Evolutionary conservation across 2,329 filamentous ascomycete genomes (phyloP), one percentile per base, ranked within the genome.

Genomic region (Niveomyces coronatus): DNA sequence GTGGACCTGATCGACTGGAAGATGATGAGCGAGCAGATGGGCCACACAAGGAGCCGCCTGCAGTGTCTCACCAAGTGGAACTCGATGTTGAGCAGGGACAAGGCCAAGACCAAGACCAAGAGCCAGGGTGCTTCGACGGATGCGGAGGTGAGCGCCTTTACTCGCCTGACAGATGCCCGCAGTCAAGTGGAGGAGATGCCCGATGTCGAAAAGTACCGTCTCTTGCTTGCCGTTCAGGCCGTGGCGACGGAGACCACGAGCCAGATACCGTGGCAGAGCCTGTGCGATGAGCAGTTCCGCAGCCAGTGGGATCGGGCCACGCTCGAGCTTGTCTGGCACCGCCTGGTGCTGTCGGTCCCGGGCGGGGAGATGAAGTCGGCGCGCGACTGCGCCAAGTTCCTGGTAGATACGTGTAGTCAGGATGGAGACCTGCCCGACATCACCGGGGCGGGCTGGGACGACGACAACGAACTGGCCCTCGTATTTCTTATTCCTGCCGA

Each of bases 51-150:
- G 31, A 82, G 71, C 44, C 70, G 77, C 3, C 66, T 83, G 17
- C 80, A 85, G 53, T 85, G 81, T 51, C 65, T 70, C 18, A 66
- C 67, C 18, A 86, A 87, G 52, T 86, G 79, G 77, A 73, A 71
- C 42, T 46, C 58, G 7, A 53, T 64, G 51, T 42, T 52, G 6
- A 53, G 53, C 14, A 54, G 51, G 18, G 58, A 60, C 35, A 55
- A 55, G 41, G 45, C 60, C n/a, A n/a, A n/a, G n/a, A n/a, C n/a
- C n/a, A n/a, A n/a, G n/a, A n/a, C n/a, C n/a, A n/a, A n/a, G n/a
- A n/a, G n/a, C n/a, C n/a, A n/a, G n/a, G n/a, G n/a, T 10, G 49
- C 47, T 9, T 59, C 58, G 1, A 43, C 47, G 13, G 46, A 53
- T 5, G 52, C 58, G n/a, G 52, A 57, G 26, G 53, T 52, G 30